Base-by-base conservation (phyloP, 306 rosid genomes). In the Rosa lucieae region DNA sequence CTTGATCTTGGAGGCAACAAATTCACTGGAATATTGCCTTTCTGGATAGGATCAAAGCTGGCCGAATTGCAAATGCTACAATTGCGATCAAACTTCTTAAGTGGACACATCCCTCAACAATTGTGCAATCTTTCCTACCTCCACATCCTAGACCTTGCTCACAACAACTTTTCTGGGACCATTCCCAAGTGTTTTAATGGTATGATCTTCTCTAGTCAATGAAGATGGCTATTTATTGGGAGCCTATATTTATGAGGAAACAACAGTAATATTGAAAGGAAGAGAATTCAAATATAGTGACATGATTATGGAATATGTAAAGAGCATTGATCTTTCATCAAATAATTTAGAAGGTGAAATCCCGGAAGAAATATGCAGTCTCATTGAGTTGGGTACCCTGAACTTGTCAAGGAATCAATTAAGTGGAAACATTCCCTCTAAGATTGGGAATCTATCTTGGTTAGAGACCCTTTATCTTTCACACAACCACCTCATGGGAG, bases 381-480 rank as follows among this genome's bases (percentile, higher is more conserved):
- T 78, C 35, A 8, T 52, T n/a, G 70, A 26, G 37, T 20, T 79
- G 77, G 15, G 13, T 3, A 59, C 13, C 40, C 35, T 79, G 62
- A 71, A 79, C 29, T 47, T 79, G 37, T 79, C 77, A 13, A 59
- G 51, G 77, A 79, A 79, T 71, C 70, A 44, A 8, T 18, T 79
- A 0, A 62, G 35, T 43, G 82, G 82, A 79, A 61, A n/a, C 2
- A 79, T 79, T 18, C 82, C 82, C 0, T 10, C 14, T 14, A 47
- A 32, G 26, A 79, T 79, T 20, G 82, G 77, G 15, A 70, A 71
- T 32, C 37, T 32, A 32, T 32, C 10, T n/a, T 77, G 65, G 20
- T 5, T 79, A 8, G 77, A 70, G 35, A 44, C 61, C 18, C 72
- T 79, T 29, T 77, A 79, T n/a, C 70, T 79, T 23, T 79, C 82